Conservation (phyloP, 805 yeast genomes). For the Candida verbasci region DNA sequence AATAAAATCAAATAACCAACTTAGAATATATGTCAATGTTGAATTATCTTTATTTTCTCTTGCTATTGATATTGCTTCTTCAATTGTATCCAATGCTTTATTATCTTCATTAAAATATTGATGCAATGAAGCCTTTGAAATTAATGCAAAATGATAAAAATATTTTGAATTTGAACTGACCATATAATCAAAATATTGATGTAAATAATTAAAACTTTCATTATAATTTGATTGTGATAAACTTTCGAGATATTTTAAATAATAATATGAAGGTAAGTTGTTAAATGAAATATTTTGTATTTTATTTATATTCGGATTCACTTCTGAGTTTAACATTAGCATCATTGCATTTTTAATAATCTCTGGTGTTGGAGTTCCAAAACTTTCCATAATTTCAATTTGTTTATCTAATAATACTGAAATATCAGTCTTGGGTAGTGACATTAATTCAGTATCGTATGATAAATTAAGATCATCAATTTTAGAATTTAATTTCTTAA, state of each 20-base stretch:
- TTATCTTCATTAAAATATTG: slow-evolving; percentile 61
- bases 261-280: slow-evolving; percentile 41
- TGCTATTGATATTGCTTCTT: slow-evolving; percentile 84
- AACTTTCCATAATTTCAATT: slow-evolving; percentile 46
- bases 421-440: slow-evolving; percentile 50
- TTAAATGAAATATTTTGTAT: slow-evolving; percentile 28
- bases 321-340: slow-evolving; percentile 42
- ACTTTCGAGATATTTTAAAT: slow-evolving; percentile 57
- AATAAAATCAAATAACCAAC: slow-evolving; percentile 72
- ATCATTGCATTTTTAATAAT: slow-evolving; percentile 38
- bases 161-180: slow-evolving; percentile 59
- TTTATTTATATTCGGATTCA: slow-evolving; percentile 27
- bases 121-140: slow-evolving; percentile 68
- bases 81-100: slow-evolving; percentile 73
- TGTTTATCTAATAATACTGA: slow-evolving; percentile 49
- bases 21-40: slow-evolving; percentile 66
- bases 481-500: slow-evolving; percentile 13
- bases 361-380: slow-evolving; percentile 48
- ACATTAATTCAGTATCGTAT: slow-evolving; percentile 16
- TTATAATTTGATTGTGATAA: slow-evolving; percentile 59
- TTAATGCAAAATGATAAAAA: slow-evolving; percentile 72
- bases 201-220: slow-evolving; percentile 46
- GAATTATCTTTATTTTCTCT: slow-evolving; percentile 75
- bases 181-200: slow-evolving; percentile 70
- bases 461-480: slow-evolving; percentile 9